Evolutionary conservation across 2,329 filamentous ascomycete genomes (phyloP).

Genomic region (Trichoderma oligosporum): DNA sequence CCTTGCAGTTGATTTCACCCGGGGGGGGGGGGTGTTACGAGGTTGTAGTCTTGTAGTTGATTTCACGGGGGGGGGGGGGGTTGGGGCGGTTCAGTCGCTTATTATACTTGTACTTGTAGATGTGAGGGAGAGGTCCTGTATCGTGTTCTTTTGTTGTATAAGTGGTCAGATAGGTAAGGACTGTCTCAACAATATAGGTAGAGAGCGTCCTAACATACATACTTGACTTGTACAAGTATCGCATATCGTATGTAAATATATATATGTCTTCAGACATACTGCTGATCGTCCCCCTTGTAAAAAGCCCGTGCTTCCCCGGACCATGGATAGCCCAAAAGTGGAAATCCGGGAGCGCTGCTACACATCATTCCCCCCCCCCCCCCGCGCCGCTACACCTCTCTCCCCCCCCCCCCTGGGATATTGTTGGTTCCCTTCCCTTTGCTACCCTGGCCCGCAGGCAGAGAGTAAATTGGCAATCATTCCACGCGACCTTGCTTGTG

Average conservation of each 20-base stretch:
- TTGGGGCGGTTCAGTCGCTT: too few relatives aligned
- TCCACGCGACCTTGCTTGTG: neutral
- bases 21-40: too few relatives aligned
- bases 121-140: too few relatives aligned
- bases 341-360: slow-evolving; percentile 1
- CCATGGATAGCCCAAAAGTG: slow-evolving; percentile 11
- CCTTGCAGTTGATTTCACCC: slow-evolving; percentile 1
- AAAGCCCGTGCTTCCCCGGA: slow-evolving; percentile 13
- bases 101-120: too few relatives aligned
- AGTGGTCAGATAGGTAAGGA: too few relatives aligned
- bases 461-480: neutral
- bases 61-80: too few relatives aligned
- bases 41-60: too few relatives aligned
- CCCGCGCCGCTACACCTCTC: slow-evolving; percentile 4
- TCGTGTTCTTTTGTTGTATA: too few relatives aligned
- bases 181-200: too few relatives aligned
- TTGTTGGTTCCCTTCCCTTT: neutral
- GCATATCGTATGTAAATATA: too few relatives aligned
- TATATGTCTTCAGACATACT: neutral
- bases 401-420: neutral
- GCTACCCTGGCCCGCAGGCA: neutral
- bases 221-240: too few relatives aligned
- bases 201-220: too few relatives aligned
- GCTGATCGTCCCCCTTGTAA: slow-evolving; percentile 5
- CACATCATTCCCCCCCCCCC: neutral